Conservation (phyloP, 768 basidiomycete genomes). For the Mycena chlorophos region DNA sequence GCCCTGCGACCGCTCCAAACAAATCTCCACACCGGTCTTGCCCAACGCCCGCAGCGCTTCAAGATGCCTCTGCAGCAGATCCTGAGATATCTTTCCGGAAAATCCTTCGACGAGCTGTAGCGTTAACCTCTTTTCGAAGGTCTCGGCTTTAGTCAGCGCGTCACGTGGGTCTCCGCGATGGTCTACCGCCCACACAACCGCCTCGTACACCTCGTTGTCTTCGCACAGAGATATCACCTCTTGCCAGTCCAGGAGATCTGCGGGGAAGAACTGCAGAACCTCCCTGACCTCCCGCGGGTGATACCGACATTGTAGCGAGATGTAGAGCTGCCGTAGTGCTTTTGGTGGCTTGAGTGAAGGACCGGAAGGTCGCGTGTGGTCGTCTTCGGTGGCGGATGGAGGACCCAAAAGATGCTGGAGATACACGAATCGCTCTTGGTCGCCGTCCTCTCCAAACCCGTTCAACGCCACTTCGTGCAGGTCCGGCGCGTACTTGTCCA, state of each 20-base stretch:
- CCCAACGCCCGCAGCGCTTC: conserved; percentile 59
- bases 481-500: conserved; percentile 68
- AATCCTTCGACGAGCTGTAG: conserved; percentile 44
- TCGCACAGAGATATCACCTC: conserved; percentile 67
- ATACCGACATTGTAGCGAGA: conserved; percentile 72
- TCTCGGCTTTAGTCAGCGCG: conserved; percentile 68
- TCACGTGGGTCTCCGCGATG: conserved; percentile 58
- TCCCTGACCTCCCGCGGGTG: conserved; percentile 64
- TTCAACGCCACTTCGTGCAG: conserved; percentile 67
- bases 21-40: conserved; percentile 63
- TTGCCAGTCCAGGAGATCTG: conserved; percentile 54
- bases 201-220: conserved; percentile 62
- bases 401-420: conserved; percentile 72
- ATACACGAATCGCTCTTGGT: conserved; percentile 70
- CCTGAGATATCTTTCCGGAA: conserved; percentile 20
- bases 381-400: conserved; percentile 43
- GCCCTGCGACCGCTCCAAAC: conserved; percentile 61
- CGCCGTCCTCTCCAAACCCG: conserved; percentile 43
- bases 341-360: conserved; percentile 50
- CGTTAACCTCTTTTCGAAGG: conserved; percentile 54
- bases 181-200: conserved; percentile 80
- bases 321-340: conserved; percentile 58
- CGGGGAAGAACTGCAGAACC: conserved; percentile 57
- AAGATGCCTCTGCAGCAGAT: conserved; percentile 38
- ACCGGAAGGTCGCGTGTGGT: conserved; percentile 29